phyloP scores from a whole-genome alignment of 306 rosid genomes.

The Rosa multiflora region DNA sequence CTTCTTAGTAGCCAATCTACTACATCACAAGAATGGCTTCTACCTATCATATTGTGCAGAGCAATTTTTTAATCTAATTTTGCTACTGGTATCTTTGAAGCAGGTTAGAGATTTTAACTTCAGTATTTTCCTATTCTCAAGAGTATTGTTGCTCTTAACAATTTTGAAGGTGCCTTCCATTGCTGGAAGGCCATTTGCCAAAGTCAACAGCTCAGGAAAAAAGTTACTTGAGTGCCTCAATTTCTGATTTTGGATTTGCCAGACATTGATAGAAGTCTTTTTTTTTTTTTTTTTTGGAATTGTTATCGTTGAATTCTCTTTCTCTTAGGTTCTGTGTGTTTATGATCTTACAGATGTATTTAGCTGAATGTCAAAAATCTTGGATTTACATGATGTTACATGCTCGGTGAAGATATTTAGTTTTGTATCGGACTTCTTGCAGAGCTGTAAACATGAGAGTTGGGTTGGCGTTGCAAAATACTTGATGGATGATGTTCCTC shows the following conservation, averaged over 20 bases:
- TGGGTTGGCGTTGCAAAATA: slow-evolving; percentile 77
- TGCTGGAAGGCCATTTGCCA: neutral
- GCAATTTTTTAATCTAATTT: neutral
- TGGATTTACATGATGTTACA: neutral
- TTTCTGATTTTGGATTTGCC: slow-evolving; percentile 2
- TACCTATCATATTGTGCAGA: neutral
- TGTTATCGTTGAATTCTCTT: neutral
- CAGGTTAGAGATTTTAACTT: neutral
- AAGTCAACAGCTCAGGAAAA: neutral
- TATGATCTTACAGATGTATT: neutral
- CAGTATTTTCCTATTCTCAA: neutral
- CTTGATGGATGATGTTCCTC: slow-evolving; percentile 75
- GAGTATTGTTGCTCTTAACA: neutral
- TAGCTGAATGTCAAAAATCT: slow-evolving; percentile 2
- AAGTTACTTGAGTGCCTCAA: neutral
- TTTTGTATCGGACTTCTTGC: slow-evolving; percentile 33
- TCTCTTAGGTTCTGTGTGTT: neutral
- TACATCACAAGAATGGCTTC: neutral
- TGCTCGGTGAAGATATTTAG: neutral
- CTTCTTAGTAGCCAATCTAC: neutral
- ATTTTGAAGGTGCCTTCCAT: neutral
- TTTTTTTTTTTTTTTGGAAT: neutral
- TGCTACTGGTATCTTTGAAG: neutral
- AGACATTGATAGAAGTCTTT: neutral
- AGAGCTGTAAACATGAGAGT: slow-evolving; percentile 98